phyloP scores from a whole-genome alignment of 768 basidiomycete genomes.

The Lactarius trivialis region DNA sequence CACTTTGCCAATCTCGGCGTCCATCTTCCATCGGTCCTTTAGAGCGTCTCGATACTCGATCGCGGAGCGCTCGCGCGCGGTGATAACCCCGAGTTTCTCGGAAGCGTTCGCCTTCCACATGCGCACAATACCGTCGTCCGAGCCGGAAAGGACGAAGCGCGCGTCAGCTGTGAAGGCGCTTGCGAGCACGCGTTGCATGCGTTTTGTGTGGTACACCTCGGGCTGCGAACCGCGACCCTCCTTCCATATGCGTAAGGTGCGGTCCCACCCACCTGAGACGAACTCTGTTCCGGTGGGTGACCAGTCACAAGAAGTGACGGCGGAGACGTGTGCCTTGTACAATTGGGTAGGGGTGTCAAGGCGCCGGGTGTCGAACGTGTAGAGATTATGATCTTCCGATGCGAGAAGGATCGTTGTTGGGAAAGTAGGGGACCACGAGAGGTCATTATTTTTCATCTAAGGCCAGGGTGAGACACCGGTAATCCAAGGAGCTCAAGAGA shows the following conservation, averaged over 20 bases:
- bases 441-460: slow-evolving; percentile 81
- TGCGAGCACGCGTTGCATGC: slow-evolving; percentile 96
- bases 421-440: slow-evolving; percentile 95
- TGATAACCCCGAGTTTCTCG: slow-evolving; percentile 86
- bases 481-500: neutral
- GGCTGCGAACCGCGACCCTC: slow-evolving; percentile 72
- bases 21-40: slow-evolving; percentile 82
- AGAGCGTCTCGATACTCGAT: slow-evolving; percentile 91
- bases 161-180: slow-evolving; percentile 86
- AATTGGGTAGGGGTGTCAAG: slow-evolving; percentile 79
- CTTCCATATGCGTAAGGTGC: slow-evolving; percentile 90
- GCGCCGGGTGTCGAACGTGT: slow-evolving; percentile 93
- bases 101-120: slow-evolving; percentile 94
- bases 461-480: slow-evolving; percentile 4
- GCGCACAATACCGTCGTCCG: slow-evolving; percentile 91
- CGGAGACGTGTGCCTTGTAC: slow-evolving; percentile 95
- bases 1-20: slow-evolving; percentile 74
- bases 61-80: slow-evolving; percentile 81
- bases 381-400: slow-evolving; percentile 98
- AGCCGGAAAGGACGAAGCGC: slow-evolving; percentile 83
- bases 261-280: slow-evolving; percentile 94
- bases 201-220: slow-evolving; percentile 96
- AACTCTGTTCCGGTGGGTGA: slow-evolving; percentile 93
- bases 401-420: slow-evolving; percentile 88
- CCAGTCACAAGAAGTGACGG: slow-evolving; percentile 97